Percentiles rank a stretch among this genome's conserved stretches.
Conservation (phyloP, 2,329 filamentous ascomycete genomes). For the Cordyceps fumosorosea region DNA sequence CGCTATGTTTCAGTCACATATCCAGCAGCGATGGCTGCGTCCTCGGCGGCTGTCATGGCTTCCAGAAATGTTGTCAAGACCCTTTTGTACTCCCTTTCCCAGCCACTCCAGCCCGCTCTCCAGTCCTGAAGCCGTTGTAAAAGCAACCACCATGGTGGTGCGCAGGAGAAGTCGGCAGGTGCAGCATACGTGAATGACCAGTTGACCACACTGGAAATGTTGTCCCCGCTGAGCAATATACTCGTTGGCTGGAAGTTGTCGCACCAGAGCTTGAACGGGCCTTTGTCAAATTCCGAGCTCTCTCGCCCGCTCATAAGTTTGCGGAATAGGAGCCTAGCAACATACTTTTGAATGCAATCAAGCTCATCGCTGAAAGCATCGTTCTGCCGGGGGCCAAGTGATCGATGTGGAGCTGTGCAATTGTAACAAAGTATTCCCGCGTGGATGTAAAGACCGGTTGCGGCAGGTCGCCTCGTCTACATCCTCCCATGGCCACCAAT, state of each 20-base stretch:
- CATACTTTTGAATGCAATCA: neutral
- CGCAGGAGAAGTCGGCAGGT: neutral
- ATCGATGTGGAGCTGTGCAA: neutral
- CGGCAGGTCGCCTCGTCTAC: neutral
- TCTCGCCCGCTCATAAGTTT: neutral
- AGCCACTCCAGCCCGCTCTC: neutral
- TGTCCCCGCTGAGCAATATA: neutral
- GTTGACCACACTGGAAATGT: neutral
- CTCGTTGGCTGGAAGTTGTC: neutral
- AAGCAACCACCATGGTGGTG: constrained; percentile 2
- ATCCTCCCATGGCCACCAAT: neutral
- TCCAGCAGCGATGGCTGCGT: neutral
- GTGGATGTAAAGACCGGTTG: neutral
- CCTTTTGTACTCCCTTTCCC: neutral
- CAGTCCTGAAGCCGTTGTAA: neutral
- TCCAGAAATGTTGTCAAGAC: neutral
- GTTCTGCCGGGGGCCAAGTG: neutral
- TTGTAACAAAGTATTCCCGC: neutral
- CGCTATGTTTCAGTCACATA: neutral
- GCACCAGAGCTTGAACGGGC: neutral
- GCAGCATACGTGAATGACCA: constrained; percentile 1
- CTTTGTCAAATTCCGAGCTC: neutral
- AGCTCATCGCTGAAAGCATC: neutral
- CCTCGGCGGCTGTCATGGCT: neutral
- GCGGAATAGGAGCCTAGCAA: neutral